Percentiles rank a stretch among this genome's conserved stretches.
phyloP scores from a whole-genome alignment of 2,329 filamentous ascomycete genomes.

The Cyanodermella asteris region DNA sequence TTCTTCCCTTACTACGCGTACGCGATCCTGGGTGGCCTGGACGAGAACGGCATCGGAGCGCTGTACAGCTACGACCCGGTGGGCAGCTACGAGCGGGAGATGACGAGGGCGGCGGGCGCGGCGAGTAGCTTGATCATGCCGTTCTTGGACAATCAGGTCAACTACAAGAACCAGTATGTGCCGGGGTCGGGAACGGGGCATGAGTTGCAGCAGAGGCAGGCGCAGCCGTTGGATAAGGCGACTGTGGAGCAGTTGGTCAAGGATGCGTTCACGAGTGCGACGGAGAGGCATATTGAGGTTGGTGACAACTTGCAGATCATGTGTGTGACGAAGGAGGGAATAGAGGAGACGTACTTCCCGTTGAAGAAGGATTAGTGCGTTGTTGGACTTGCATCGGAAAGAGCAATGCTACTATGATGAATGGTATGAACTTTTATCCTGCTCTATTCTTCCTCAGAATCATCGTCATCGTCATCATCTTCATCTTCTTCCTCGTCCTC shows the following conservation, averaged over 20 bases:
- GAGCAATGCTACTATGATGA: no score
- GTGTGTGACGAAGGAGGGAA: constrained; percentile 69
- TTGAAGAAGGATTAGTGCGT: constrained; percentile 90
- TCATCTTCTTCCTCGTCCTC: constrained; percentile 7
- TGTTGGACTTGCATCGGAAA: no score
- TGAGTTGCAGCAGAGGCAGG: constrained; percentile 39
- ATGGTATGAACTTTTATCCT: no score
- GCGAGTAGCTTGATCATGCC: constrained; percentile 94
- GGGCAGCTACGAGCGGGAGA: constrained; percentile 90
- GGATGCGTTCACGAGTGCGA: constrained; percentile 94
- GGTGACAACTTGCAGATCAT: constrained; percentile 92
- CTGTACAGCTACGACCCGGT: constrained; percentile 97
- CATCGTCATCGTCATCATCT: constrained; percentile 9
- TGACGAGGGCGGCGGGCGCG: constrained; percentile 82
- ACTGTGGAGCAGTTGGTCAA: constrained; percentile 75
- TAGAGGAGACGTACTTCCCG: constrained; percentile 62
- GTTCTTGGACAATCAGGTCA: constrained; percentile 98
- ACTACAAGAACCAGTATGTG: constrained; percentile 96
- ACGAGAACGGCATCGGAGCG: constrained; percentile 83
- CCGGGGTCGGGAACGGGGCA: constrained; percentile 71
- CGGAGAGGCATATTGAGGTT: constrained; percentile 97
- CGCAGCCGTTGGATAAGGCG: constrained; percentile 44
- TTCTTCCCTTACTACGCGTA: constrained; percentile 99
- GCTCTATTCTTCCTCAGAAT: constrained; percentile 9
- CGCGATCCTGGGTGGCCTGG: constrained; percentile 79